Evolutionary conservation across 768 basidiomycete species (phyloP), one percentile per base, ranked within the genome.

Genomic region (Lactarius hengduanensis): DNA sequence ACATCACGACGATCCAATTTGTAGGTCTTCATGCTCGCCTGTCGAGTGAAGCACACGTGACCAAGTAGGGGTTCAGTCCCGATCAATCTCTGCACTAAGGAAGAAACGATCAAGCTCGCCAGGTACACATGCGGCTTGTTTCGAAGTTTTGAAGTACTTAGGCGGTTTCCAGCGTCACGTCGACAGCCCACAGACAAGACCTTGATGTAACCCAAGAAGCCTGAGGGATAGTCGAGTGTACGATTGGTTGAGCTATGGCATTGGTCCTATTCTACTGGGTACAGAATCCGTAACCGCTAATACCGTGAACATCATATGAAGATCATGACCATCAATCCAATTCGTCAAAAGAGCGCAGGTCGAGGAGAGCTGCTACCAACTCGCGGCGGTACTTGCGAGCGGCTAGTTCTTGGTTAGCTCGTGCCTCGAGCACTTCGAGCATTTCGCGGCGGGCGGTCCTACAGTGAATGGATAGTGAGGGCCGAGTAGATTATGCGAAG

Each of bases 341-440:
- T 16, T 50, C 43, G 8, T 50, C 9, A 3, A 61, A 36, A 50
- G 26, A 2, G 9, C 32, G 9, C n/a, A 22, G 2, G 10, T 38
- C 32, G 26, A 11, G 60, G 6, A 36, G 18, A 13, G 20, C 30
- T 40, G 30, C 22, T 16, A 38, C 22, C 18, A 64, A 9, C 38
- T 59, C 28, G 54, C 13, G 54, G 4, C 18, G 53, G 36, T 41
- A 34, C 28, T 22, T 45, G 32, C 65, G 47, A 28, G 13, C 30
- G 30, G 40, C 22, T 26, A 66, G 61, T 38, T 62, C 65, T n/a
- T 54, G 18, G 18, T 53, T 26, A 47, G 30, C 28, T 34, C 34
- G 32, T 11, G 55, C 26, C 13, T 61, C 34, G 41, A 57, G 1
- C 4, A 11, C 6, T 45, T 56, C 55, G 18, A 65, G 54, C 8